Evolutionary conservation across 2,329 filamentous ascomycete genomes (phyloP).

Genomic region (Coniochaeta sp.): DNA sequence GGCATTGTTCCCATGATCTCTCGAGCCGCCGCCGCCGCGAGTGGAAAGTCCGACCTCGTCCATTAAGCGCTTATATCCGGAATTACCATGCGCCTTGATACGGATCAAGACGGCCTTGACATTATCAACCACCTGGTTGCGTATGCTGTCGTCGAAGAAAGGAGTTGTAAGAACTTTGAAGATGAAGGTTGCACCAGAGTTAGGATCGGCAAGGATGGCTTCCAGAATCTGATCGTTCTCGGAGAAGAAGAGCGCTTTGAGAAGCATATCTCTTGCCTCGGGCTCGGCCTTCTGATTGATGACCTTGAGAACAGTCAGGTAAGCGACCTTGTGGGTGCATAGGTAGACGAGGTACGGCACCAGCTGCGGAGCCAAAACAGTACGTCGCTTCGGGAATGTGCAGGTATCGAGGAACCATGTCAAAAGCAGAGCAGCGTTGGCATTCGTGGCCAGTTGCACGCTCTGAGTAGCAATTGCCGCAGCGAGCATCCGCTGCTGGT

Average conservation of each 20-base stretch:
- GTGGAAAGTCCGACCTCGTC: constrained; percentile 91
- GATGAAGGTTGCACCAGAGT: constrained; percentile 89
- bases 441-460: constrained; percentile 91
- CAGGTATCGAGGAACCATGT: constrained; percentile 99
- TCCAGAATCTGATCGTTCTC: constrained; percentile 80
- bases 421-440: constrained; percentile 85
- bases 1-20: constrained; percentile 33
- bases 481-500: constrained; percentile 91
- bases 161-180: constrained; percentile 98
- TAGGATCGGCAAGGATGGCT: constrained; percentile 83
- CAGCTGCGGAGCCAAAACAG: constrained; percentile 83
- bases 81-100: constrained; percentile 83
- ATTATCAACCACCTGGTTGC: constrained; percentile 81
- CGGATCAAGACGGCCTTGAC: constrained; percentile 82
- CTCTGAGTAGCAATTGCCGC: constrained; percentile 94
- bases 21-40: constrained; percentile 36
- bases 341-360: constrained; percentile 90
- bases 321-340: constrained; percentile 97
- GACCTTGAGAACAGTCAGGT: constrained; percentile 93
- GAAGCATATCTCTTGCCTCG: constrained; percentile 82
- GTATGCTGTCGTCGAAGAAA: constrained; percentile 90
- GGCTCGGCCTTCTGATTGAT: constrained; percentile 96
- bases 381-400: constrained; percentile 86
- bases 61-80: constrained; percentile 95
- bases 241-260: constrained; percentile 89